These are phyloP conservation scores for Bodo saltans DNA, from an alignment of 78 protist genomes.

Conservation along the genomic window DNA sequence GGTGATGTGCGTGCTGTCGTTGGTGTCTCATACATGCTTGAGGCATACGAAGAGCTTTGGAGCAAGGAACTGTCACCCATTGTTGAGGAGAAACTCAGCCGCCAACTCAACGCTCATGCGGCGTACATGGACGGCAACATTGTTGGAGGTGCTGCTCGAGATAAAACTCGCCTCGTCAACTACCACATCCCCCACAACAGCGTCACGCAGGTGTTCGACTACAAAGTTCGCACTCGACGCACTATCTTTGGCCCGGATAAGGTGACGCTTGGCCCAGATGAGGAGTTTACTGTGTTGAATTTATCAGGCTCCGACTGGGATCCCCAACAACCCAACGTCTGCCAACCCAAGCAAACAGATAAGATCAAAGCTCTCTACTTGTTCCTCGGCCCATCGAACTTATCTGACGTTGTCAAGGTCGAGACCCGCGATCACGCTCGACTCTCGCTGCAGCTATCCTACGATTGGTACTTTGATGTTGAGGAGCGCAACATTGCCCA, in stretches of 20 bases:
- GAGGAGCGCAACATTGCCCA: conserved; percentile 20
- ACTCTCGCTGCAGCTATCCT: conserved; percentile 59
- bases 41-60: conserved; percentile 75
- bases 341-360: conserved; percentile 64
- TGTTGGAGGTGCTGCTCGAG: conserved; percentile 20
- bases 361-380: conserved; percentile 57
- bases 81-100: conserved; percentile 63
- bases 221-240: conserved; percentile 69
- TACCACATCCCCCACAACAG: conserved; percentile 87
- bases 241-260: conserved; percentile 73
- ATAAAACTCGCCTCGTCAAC: conserved; percentile 64
- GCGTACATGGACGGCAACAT: background rate
- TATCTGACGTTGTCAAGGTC: conserved; percentile 74
- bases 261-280: conserved; percentile 75
- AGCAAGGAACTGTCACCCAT: conserved; percentile 61
- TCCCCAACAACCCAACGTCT: background rate
- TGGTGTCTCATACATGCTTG: conserved; percentile 66
- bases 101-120: background rate
- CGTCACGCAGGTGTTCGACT: conserved; percentile 82
- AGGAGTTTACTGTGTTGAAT: conserved; percentile 70
- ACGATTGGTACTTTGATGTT: conserved; percentile 78
- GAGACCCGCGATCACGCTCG: conserved; percentile 83
- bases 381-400: conserved; percentile 78
- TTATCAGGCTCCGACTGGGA: conserved; percentile 54
- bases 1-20: conserved; percentile 66